Evolutionary conservation across 345 rosid genomes (phyloP).

Genomic region (Hibiscus mutabilis): DNA sequence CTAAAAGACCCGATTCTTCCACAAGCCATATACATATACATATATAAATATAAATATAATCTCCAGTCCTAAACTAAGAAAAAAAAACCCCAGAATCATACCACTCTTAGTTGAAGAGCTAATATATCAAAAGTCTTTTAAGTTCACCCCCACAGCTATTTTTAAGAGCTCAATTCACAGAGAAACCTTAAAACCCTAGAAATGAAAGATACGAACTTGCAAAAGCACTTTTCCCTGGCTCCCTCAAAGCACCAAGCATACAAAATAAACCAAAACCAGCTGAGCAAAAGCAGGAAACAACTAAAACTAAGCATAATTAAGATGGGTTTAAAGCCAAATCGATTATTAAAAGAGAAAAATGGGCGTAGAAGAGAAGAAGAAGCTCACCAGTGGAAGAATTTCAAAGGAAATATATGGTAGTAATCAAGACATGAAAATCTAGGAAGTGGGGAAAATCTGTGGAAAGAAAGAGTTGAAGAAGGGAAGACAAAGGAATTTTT

Average conservation of each 20-base stretch:
- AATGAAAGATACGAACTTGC: background rate
- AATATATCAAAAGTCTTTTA: background rate
- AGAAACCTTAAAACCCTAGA: slow-evolving; percentile 8
- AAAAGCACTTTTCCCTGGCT: slow-evolving; percentile 15
- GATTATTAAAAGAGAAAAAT: background rate
- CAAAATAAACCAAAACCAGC: slow-evolving; percentile 1
- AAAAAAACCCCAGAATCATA: background rate
- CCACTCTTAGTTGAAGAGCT: background rate
- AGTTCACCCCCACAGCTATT: slow-evolving; percentile 6
- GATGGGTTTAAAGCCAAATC: background rate
- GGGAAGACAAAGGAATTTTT: slow-evolving; percentile 19
- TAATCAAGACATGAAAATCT: slow-evolving; percentile 15
- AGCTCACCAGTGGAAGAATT: slow-evolving; percentile 19
- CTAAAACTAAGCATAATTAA: slow-evolving; percentile 7
- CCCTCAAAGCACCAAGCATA: background rate
- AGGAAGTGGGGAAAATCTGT: slow-evolving; percentile 19
- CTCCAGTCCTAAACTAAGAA: background rate
- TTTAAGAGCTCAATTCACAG: background rate
- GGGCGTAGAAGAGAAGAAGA: background rate
- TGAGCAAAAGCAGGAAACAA: background rate
- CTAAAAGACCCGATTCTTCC: slow-evolving; percentile 10
- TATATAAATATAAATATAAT: background rate
- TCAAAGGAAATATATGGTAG: background rate
- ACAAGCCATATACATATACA: slow-evolving; percentile 1
- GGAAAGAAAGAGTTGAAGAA: slow-evolving; percentile 14